Evolutionary conservation across 2,329 filamentous ascomycete genomes (phyloP).

Genomic region (Phyllosticta capitalensis): DNA sequence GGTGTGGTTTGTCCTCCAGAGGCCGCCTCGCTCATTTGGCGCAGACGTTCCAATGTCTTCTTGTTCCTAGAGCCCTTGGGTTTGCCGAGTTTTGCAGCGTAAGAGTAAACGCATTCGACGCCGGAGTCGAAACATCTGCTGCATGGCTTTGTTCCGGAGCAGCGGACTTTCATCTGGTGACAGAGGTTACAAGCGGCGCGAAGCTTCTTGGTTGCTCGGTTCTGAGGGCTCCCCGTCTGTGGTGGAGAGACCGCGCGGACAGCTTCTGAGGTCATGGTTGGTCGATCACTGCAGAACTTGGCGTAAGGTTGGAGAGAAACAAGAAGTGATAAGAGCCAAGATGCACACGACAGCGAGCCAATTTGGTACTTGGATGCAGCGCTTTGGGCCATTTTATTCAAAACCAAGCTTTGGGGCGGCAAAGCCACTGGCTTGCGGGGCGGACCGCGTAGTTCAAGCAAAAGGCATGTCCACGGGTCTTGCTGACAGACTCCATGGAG

Average conservation of each 20-base stretch:
- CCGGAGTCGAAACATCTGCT: background rate
- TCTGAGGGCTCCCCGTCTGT: background rate
- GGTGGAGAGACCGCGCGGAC: background rate
- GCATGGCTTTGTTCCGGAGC: conserved; percentile 4
- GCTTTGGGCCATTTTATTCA: background rate
- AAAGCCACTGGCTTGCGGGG: background rate
- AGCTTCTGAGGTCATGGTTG: background rate
- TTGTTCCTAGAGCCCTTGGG: conserved; percentile 6
- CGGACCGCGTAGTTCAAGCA: background rate
- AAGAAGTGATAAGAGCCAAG: background rate
- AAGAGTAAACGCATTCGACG: conserved; percentile 1
- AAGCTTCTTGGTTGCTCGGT: conserved; percentile 1
- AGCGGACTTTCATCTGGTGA: conserved; percentile 6
- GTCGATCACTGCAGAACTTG: background rate
- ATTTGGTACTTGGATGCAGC: background rate
- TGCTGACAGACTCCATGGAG: background rate
- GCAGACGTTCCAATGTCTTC: conserved; percentile 6
- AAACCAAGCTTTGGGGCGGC: background rate
- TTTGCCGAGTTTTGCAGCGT: conserved; percentile 4
- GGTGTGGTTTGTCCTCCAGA: background rate
- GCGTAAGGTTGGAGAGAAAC: background rate
- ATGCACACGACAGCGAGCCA: background rate
- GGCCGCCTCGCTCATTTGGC: background rate
- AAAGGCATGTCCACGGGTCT: background rate
- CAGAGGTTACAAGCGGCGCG: conserved; percentile 7